Evolutionary conservation across 2,329 filamentous ascomycete species (phyloP), one percentile per base, ranked within the genome.

Genomic region (Aspergillus aculeatinus): DNA sequence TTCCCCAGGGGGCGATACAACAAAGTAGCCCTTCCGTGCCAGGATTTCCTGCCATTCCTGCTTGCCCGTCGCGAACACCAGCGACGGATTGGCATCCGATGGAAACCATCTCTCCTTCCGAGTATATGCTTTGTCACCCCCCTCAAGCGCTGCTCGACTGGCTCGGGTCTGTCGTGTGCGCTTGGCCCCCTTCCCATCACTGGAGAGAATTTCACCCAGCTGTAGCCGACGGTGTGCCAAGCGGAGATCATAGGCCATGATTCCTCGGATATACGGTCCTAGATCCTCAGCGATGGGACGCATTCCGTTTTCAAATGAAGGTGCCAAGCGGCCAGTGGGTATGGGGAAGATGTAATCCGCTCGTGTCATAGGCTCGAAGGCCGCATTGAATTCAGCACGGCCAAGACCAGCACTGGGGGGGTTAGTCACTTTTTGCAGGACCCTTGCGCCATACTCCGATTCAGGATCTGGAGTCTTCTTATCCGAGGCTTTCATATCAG

Each of bases 261-360:
- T 98, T 42, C 84, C 83, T 11, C 96, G 89, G n/a, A 98, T 85
- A 73, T 91, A 98, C 0, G 96, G 95, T 0, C 92, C 93, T 2
- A 98, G 81, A 64, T 99, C 95, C 12, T 88, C 79, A 0, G 85
- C 82, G 33, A 96, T 85, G 21, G 88, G 80, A 0, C 76, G 73
- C 67, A 89, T 78, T 0, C 87, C 86, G 48, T 90, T 86, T 68
- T 96, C 92, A 65, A 96, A 92, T 0, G 89, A 86, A 0, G 91
- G 93, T 0, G 89, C 72, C 54, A 74, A 66, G 14, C 76, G 75
- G 11, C 74, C 75, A 23, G 68, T 71, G 14, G 73, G 59, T 3
- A 68, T 60, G 19, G 74, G 69, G 39, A 73, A 70, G 4, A 71
- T 68, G 56, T 76, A 70, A 39, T 71, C 69, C 6, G 73, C 70